Evolutionary conservation across 108 stramenopile species (phyloP).

Genomic region (Cyclotella kingstonii): DNA sequence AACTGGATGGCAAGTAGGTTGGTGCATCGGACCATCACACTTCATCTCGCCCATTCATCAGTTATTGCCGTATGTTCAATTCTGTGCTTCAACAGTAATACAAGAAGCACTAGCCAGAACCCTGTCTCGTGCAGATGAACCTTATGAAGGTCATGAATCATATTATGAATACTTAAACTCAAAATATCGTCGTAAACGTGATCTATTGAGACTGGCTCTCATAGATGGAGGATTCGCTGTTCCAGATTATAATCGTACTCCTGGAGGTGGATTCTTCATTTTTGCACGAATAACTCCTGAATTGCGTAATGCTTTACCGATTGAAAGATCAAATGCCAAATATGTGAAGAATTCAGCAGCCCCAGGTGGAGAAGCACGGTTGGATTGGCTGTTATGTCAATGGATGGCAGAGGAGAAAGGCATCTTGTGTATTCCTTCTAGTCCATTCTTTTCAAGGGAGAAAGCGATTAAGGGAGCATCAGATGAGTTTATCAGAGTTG

Average conservation of each 20-base stretch:
- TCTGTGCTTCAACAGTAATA: slow-evolving; percentile 92
- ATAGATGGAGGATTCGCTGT: slow-evolving; percentile 72
- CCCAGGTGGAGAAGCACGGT: slow-evolving; percentile 68
- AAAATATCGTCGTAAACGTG: slow-evolving; percentile 85
- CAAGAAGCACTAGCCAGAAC: slow-evolving; percentile 89
- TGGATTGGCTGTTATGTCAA: slow-evolving; percentile 90
- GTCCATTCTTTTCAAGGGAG: slow-evolving; percentile 87
- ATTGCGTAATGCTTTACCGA: slow-evolving; percentile 52
- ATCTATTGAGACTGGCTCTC: slow-evolving; percentile 66
- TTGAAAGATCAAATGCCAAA: slow-evolving; percentile 31
- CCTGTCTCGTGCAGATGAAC: slow-evolving; percentile 78
- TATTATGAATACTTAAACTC: slow-evolving; percentile 79
- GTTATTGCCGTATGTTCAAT: slow-evolving; percentile 92
- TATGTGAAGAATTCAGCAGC: slow-evolving; percentile 61
- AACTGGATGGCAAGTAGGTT: slow-evolving; percentile 99
- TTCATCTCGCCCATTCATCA: slow-evolving; percentile 76
- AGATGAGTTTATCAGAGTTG: slow-evolving; percentile 89
- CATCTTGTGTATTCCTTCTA: slow-evolving; percentile 92
- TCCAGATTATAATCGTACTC: slow-evolving; percentile 69
- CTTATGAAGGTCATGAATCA: slow-evolving; percentile 72
- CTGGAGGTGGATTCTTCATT: slow-evolving; percentile 95
- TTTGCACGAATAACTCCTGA: slow-evolving; percentile 82
- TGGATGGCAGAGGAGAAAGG: slow-evolving; percentile 92
- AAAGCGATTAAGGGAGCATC: slow-evolving; percentile 59
- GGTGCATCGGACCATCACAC: slow-evolving; percentile 88